Evolutionary conservation across 2,329 filamentous ascomycete genomes (phyloP).

Genomic region (Colletotrichum orchidophilum): DNA sequence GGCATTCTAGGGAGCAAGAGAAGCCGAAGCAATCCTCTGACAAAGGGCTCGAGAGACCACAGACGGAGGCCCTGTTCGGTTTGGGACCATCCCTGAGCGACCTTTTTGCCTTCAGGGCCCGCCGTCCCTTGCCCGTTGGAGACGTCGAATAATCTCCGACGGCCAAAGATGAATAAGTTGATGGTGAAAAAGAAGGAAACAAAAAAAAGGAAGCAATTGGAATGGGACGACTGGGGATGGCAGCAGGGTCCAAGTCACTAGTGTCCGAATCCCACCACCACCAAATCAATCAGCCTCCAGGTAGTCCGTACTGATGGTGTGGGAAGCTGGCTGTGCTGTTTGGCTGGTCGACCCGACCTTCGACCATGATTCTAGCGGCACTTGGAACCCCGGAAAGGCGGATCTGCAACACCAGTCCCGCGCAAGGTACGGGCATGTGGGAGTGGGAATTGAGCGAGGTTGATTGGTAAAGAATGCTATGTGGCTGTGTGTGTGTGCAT

Average conservation of each 20-base stretch:
- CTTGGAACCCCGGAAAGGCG: conserved; percentile 28
- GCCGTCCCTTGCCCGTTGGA: not conserved
- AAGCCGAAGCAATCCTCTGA: conserved; percentile 51
- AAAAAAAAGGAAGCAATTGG: not conserved
- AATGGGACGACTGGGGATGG: not conserved
- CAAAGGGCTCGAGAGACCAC: conserved; percentile 40
- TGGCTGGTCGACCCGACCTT: not conserved
- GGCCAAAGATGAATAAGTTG: not conserved
- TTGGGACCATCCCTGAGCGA: not conserved
- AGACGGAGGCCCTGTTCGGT: conserved; percentile 21
- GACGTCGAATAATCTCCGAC: not conserved
- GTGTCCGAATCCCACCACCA: too few relatives aligned
- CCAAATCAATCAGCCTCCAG: too few relatives aligned
- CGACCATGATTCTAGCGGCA: conserved; percentile 23
- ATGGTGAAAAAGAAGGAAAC: not conserved
- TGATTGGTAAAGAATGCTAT: conserved; percentile 14
- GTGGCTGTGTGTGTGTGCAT: conserved; percentile 17
- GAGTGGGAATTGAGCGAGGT: conserved; percentile 3
- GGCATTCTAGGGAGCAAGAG: conserved; percentile 40
- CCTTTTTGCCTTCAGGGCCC: not conserved
- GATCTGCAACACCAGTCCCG: conserved; percentile 29
- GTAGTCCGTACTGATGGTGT: not conserved
- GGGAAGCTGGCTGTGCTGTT: not conserved
- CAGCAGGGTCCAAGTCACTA: not conserved
- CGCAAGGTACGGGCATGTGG: conserved; percentile 24